Evolutionary conservation across 495 filamentous ascomycete genomes (phyloP), one percentile per base, ranked within the genome.

Genomic region (Cercophora newfieldiana): DNA sequence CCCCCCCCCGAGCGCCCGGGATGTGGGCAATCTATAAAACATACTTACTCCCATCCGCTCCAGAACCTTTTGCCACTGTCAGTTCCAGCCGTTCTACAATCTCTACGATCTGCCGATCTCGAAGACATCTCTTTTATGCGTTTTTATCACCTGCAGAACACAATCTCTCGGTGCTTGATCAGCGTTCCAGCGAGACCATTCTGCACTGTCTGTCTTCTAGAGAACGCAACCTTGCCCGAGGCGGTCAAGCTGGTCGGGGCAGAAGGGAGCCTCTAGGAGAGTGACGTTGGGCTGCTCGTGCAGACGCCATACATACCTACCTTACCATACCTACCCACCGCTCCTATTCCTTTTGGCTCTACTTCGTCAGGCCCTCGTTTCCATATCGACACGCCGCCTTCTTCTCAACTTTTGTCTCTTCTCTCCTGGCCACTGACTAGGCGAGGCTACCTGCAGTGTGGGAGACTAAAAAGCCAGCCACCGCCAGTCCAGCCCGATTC

Each of bases 21-120:
- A 63, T 31, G 61, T 48, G 61, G 50, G 49, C 37, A 44, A 44
- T 44, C 51, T 63, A 63, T 63, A 63, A 63, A 63, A 54, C 53
- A 50, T 29, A 28, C 26, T 53, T 53, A 22, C 37, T 44, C 37
- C 33, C 33, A 50, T 25, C 50, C 31, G 49, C 29, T 50, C 61
- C 19, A 54, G 33, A 60, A 60, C 12, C 22, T 28, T 28, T 63
- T 49, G 61, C 51, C 47, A 48, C 61, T 21, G 30, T 24, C 58
- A 21, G 58, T 19, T 22, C 61, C 50, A 54, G 8, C 26, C 6
- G n/a, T 31, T 16, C 14, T 21, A 25, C 50, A 29, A 48, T 29
- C 44, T 50, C 14, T 63, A 63, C 58, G 59, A 67, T 65, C 63
- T 66, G 24, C 55, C 28, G 16, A 21, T 31, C 37, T 44, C 51